Base-by-base conservation (phyloP, 2,329 filamentous ascomycete species). In the Exophiala lecanii-corni region DNA sequence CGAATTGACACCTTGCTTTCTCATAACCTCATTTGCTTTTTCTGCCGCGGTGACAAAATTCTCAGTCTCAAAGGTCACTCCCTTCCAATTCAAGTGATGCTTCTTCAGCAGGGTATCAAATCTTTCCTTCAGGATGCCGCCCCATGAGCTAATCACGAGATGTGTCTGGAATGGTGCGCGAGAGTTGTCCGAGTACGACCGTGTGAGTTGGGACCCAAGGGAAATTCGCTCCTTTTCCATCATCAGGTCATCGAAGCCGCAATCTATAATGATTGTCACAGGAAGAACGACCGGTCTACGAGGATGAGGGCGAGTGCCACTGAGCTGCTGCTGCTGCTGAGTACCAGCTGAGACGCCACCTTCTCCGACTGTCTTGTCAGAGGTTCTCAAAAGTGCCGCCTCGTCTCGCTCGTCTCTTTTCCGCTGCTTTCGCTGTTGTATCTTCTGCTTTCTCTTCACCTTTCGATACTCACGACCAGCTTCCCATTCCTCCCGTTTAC, bases 241-340 rank as follows among this genome's bases (percentile, higher is more conserved):
- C 92, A 98, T 98, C 59, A 89, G 77, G 31, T 85, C 73, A 62
- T 98, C 89, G 62, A 94, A 98, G 54, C 86, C 81, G 66, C 91
- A 97, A 68, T 98, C 92, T 50, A 98, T 70, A 46, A 98, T 73
- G 53, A 98, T 70, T 0, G 86, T 79, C 16, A 97, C 69, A 2
- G 89, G 89, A 0, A 94, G 75, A 43, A 80, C 76, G 36, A 72
- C 68, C 15, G 56, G 63, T 41, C 52, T 54, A 30, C 57, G 52
- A 38, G 5, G 15, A 33, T 56, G 57, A 30, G 60, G 33, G 42
- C 36, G 45, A 10, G 33, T 16, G 37, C 30, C 42, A 17, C 28
- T 32, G 38, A 55, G 55, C 34, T 55, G 48, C 15, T 51, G 41
- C 6, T 34, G 7, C 42, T 33, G 42, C 31, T 25, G 13, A 37